Base-by-base conservation (phyloP, 2,329 filamentous ascomycete genomes). In the Ceratocystis variospora region DNA sequence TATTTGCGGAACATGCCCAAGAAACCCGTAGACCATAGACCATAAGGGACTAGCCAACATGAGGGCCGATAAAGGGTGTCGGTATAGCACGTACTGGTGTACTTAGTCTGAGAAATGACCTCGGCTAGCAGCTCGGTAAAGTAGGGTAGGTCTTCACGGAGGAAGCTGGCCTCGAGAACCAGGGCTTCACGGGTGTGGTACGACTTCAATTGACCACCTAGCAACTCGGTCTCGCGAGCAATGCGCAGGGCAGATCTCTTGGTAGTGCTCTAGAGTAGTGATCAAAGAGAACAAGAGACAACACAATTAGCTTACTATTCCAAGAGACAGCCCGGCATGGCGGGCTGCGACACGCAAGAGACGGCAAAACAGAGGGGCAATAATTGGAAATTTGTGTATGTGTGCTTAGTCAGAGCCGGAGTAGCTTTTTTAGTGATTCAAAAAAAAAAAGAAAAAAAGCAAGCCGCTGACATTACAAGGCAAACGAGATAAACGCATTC, bases 51-150 rank as follows among this genome's bases (percentile, higher is more conserved):
- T 46, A 33, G 53, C 28, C 57, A 48, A 19, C 46, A 5, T 61
- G 12, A 7, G 33, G 19, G 45, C 17, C 17, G 62, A 62, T 64
- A 45, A 66, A 46, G 69, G 76, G 25, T 71, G 22, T 46, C 59
- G 62, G 17, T 57, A 28, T 25, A 44, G 59, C 22, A 63, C 84
- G 78, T 78, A 88, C 86, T 81, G 70, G 86, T 85, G 77, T 90
- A 99, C 79, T 90, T 94, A 72, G 93, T 96, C 78, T 89, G 81
- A 69, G 87, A 86, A 73, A 94, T 82, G 73, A 96, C 89, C 81
- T 99, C 95, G 74, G 88, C 90, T 72, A 99, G 84, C 71, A 99
- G 83, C 81, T 99, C 94, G 73, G 91, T 85, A 77, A 96, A 99
- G 84, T 97, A 99, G 71, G 94, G 94, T 71, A 99, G 86, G 76